Conservation (phyloP, 805 yeast species). For the Candida dendrica region DNA sequence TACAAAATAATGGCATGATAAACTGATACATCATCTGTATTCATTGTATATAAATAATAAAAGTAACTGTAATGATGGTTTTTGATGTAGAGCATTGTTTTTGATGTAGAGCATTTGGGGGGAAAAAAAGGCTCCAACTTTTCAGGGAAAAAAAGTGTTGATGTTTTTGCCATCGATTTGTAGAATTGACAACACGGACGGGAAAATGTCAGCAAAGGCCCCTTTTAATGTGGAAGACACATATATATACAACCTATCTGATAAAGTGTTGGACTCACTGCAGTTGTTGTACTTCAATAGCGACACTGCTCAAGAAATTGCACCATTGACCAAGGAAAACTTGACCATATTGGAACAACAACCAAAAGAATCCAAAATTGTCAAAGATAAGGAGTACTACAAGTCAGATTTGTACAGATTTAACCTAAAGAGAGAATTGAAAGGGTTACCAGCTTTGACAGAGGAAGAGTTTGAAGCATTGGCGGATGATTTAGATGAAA, state of each 20-base stretch:
- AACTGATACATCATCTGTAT: no score
- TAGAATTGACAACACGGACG: no score
- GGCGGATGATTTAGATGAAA: conserved; percentile 43
- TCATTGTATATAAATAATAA: no score
- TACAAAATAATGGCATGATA: no score
- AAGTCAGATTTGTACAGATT: conserved; percentile 52
- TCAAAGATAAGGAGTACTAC: conserved; percentile 35
- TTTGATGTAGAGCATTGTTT: no score
- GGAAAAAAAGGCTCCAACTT: no score
- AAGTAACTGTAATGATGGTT: no score
- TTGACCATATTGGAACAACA: conserved; percentile 6
- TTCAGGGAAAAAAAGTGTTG: no score
- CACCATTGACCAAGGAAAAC: conserved; percentile 12
- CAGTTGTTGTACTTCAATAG: conserved; percentile 51
- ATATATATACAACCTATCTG: conserved; percentile 42
- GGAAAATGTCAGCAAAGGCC: no score
- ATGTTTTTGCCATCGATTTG: no score
- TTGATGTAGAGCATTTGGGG: no score
- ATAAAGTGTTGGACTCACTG: conserved; percentile 35
- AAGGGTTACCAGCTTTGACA: conserved; percentile 37
- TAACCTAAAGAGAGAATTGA: conserved; percentile 48
- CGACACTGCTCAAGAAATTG: conserved; percentile 31
- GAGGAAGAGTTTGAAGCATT: conserved; percentile 54
- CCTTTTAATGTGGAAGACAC: conserved; percentile 24
- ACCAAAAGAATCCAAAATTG: conserved; percentile 2